Conservation (phyloP, 306 rosid species). For the Gillenia trifoliata region DNA sequence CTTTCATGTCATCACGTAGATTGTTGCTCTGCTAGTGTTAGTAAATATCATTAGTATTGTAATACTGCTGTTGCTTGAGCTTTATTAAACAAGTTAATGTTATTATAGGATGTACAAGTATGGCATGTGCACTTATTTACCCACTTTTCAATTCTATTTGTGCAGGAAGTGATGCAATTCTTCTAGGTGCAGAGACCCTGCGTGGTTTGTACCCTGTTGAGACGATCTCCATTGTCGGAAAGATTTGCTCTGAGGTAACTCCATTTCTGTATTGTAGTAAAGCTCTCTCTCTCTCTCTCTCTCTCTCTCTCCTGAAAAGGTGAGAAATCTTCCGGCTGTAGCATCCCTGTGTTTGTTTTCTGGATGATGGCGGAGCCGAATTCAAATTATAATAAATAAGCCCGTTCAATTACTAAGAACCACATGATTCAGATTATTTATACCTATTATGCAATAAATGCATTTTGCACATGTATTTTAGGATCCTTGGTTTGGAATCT, state of each 20-base stretch:
- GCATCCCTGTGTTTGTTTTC: not conserved
- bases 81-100: not conserved
- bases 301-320: not conserved
- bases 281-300: not conserved
- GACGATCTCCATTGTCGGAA: constrained; percentile 78
- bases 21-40: not conserved
- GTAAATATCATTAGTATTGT: not conserved
- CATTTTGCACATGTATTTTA: not conserved
- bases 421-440: not conserved
- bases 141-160: not conserved
- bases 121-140: not conserved
- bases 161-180: constrained; percentile 92
- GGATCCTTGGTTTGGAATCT: not conserved
- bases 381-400: not conserved
- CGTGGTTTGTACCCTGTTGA: constrained; percentile 89
- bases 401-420: not conserved
- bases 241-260: constrained; percentile 82
- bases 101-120: not conserved
- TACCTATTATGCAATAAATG: not conserved
- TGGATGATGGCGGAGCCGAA: not conserved
- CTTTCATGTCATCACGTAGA: not conserved
- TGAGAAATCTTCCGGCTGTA: not conserved
- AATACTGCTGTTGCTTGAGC: not conserved
- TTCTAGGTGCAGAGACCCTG: constrained; percentile 90
- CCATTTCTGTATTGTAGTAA: not conserved